phyloP scores from a whole-genome alignment of 1,139 yeast genomes.

The Hyphopichia pseudoburtonii region DNA sequence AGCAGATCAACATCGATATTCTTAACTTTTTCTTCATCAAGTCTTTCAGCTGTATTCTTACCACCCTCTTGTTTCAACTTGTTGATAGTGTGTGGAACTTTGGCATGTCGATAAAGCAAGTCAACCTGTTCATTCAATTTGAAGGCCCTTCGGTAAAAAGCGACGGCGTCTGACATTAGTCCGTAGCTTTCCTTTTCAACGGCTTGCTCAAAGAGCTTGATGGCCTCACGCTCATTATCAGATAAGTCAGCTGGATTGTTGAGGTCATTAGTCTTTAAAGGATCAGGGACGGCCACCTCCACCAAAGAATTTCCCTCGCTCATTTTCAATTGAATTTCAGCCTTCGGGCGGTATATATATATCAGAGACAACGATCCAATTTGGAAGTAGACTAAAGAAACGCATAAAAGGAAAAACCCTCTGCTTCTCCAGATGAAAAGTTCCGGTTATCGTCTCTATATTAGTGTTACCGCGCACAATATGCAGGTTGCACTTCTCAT shows the following conservation, averaged over 20 bases:
- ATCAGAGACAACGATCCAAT: too few relatives aligned
- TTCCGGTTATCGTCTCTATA: too few relatives aligned
- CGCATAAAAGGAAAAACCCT: not conserved
- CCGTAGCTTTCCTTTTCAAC: slow-evolving; percentile 73
- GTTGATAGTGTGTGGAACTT: slow-evolving; percentile 30
- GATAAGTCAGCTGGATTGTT: slow-evolving; percentile 9
- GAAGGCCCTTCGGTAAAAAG: slow-evolving; percentile 69
- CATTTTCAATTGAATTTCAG: slow-evolving; percentile 5
- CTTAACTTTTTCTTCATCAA: slow-evolving; percentile 34
- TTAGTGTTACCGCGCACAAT: too few relatives aligned
- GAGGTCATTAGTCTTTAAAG: too few relatives aligned
- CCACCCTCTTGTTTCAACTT: slow-evolving; percentile 29
- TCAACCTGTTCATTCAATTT: slow-evolving; percentile 70
- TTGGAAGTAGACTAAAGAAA: too few relatives aligned
- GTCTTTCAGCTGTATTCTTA: slow-evolving; percentile 24
- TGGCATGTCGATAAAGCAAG: slow-evolving; percentile 56
- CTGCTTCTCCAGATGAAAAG: too few relatives aligned
- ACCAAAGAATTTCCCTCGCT: slow-evolving; percentile 10
- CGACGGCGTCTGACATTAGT: slow-evolving; percentile 76
- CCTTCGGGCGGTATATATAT: too few relatives aligned
- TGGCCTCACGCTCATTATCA: slow-evolving; percentile 42
- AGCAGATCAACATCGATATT: slow-evolving; percentile 39
- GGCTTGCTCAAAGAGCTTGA: slow-evolving; percentile 67
- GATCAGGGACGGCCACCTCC: not conserved
- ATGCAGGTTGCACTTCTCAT: too few relatives aligned